Evolutionary conservation across 2,329 filamentous ascomycete genomes (phyloP), one percentile per base, ranked within the genome.

Genomic region (Colletotrichum destructivum): DNA sequence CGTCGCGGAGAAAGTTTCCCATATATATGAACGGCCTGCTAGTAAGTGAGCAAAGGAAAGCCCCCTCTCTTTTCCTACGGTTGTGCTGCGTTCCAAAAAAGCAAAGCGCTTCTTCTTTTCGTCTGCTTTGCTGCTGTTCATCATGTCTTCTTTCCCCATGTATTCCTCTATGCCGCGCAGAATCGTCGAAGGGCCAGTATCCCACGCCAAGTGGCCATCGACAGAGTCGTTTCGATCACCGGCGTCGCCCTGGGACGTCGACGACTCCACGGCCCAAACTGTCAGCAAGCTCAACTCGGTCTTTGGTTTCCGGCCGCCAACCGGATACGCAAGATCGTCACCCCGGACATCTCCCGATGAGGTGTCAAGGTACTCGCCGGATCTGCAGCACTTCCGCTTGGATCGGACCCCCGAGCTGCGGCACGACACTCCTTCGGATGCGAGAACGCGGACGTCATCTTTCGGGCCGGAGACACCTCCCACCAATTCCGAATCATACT

Each of bases 121-220:
- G 59, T 47, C 61, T 69, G 46, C 42, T 69, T 69, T 68, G 49
- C 62, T 68, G 49, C 62, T 40, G 21, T 60, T 64, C 65, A 60
- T 21, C 47, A 69, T 67, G 68, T 59, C 64, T 21, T 62, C 40
- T 8, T 62, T 54, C n/a, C 65, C 62, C 31, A 66, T 71, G 65
- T 69, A 55, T 42, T 59, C 51, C 55, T 59, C 65, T 38, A 71
- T 71, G 59, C 59, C 65, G 40, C 69, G 69, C 35, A 71, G 59
- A 60, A 69, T 63, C 21, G 31, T 59, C 26, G 69, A 71, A 26
- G 65, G 65, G 42, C 65, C 67, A 35, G 69, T 71, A 38, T 64
- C 66, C 54, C 66, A 69, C 47, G 69, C 69, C 47, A 71, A 64
- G 15, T 71, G 69, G 69, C 69, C 69, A 16, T 54, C 69, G n/a